Base-by-base conservation (phyloP, 176 grass and related monocot genomes). In the Rhipidocladum racemiflorum region DNA sequence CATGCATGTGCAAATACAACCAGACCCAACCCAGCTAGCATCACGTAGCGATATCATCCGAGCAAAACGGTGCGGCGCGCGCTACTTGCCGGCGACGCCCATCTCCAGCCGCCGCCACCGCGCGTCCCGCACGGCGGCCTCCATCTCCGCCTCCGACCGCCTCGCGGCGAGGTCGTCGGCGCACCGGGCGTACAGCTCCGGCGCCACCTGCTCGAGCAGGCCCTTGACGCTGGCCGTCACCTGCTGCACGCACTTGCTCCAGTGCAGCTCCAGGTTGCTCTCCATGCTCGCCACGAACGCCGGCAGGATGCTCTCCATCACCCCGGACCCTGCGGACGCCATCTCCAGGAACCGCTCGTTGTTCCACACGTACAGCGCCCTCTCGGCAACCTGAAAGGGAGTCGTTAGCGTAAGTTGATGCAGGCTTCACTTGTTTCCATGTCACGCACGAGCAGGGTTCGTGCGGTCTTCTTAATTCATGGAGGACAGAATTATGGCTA, bases 231-330 rank as follows among this genome's bases (percentile, higher is more conserved):
- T 84, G 39, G 79, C 75, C 4, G 90, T 82, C 30, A 92, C 85
- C 78, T 97, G 78, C 84, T 89, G 92, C 77, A 95, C 90, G 28
- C 92, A 93, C 78, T 86, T 93, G 90, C 90, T 98, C 92, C 95
- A 98, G 87, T 98, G 95, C 15, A 1, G 12, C 53, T 81, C 86
- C 54, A 98, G 81, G 84, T 95, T 98, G 72, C 35, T 78, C 84
- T 95, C 96, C 23, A 93, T 77, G 91, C 85, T 81, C 7, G 77
- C 70, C 12, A 91, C 90, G 63, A 88, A 89, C 54, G 70, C 45
- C 50, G 92, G 90, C 34, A 98, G 81, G 72, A 98, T 91, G 30
- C 50, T 57, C 67, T 90, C 87, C 85, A 83, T 84, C 72, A 75
- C 40, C 11, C 27, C 83, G 55, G 83, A 35, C 48, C 48, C 79